Base-by-base conservation (phyloP, 83 land plant genomes). In the Diphasiastrum complanatum region DNA sequence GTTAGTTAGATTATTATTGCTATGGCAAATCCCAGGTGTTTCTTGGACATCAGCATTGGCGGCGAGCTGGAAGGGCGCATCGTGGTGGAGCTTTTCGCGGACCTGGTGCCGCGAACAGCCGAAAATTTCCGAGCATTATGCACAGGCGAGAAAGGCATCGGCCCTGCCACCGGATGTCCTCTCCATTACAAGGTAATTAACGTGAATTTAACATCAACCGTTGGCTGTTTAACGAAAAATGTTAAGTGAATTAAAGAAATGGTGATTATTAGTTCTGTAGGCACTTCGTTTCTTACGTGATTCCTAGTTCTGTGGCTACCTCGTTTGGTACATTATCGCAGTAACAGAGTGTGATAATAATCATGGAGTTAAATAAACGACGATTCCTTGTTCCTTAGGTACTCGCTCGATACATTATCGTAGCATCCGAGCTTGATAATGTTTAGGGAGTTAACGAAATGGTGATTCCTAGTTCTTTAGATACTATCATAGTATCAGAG, bases 21-120 rank as follows among this genome's bases (percentile, higher is more conserved):
- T 8, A 64, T 64, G 67, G 67, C 29, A 18, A 64, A 64, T 22
- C 67, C 67, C 24, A 33, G 64, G 6, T 64, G 67, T 40, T 64
- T 49, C 38, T 27, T 64, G 63, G 61, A 64, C 64, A 64, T 64
- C 35, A 64, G 62, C 61, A 64, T 64, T 50, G 67, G 67, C 6
- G 67, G 67, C 12, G 67, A 64, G 64, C 60, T 64, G n/a, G 67
- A 64, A 31, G 67, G 67, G 12, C 63, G 67, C 0, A 64, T 64
- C 20, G 67, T 64, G 4, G 30, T 64, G 18, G 67, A 64, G 67
- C 67, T 64, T 5, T 64, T 51, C 58, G 62, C 62, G 16, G 64
- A 64, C 33, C 33, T 64, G 14, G 67, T 64, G 6, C 67, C 67
- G 8, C 67, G 63, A 14, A 64, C 67, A 4, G 67, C 38, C 16